Evolutionary conservation across 768 basidiomycete genomes (phyloP), one percentile per base, ranked within the genome.

Genomic region (Baorangia bicolor): DNA sequence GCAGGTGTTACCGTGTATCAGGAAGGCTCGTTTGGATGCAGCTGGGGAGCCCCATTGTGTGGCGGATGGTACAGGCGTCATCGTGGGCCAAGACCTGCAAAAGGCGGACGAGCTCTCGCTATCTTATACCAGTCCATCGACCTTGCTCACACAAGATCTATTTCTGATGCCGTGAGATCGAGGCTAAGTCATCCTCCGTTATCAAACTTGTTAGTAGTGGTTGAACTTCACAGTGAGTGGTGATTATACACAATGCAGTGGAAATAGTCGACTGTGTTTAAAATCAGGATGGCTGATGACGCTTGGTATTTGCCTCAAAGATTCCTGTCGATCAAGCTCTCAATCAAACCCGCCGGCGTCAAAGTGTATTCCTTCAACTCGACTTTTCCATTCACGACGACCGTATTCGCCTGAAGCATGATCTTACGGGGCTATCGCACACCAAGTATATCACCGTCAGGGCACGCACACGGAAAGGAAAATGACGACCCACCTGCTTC

Each of bases 381-480:
- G 27, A 91, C 88, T 62, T 90, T 82, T 27, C 75, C 85, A 59
- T 84, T 74, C 49, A 80, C 80, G 45, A 92, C 61, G 61, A 85
- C 74, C 14, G 91, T 91, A 64, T 88, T 93, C 3, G 90, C 88
- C 70, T 92, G 92, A 4, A 91, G 85, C 71, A 94, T 88, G 18
- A 92, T 79, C 70, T 92, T 94, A 55, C 92, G 84, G 18, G 92
- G 88, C 86, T 93, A 60, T 51, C 31, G 13, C 42, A 4, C 53
- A 39, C 14, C 53, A 49, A 38, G 34, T 13, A 48, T n/a, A 34
- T 55, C 49, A 37, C 1, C 21, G 5, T 48, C 14, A 45, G 16
- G 30, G 21, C 34, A 18, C 12, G 9, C 37, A 9, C 10, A 49
- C 8, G 9, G 21, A 40, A 49, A 20, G 23, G n/a, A 49, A 51